Conservation (phyloP, 768 basidiomycete genomes). For the Russula abietina region DNA sequence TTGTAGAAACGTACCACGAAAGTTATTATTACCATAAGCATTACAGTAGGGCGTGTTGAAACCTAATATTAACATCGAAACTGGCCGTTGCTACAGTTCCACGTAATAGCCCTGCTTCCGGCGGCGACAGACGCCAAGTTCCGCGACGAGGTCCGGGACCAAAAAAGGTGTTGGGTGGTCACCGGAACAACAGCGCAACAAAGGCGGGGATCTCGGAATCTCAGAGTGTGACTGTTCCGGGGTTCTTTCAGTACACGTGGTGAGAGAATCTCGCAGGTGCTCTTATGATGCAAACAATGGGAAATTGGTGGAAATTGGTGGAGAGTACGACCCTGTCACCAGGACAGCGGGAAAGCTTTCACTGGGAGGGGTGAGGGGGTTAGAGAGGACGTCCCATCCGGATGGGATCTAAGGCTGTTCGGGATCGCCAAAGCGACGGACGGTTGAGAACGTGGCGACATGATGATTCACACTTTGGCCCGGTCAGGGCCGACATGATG, state of each 20-base stretch:
- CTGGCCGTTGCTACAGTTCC: background rate
- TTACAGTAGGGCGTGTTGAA: slow-evolving; percentile 11
- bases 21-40: slow-evolving; percentile 16
- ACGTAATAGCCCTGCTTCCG: slow-evolving; percentile 14
- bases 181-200: background rate
- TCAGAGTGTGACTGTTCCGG: background rate
- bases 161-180: background rate
- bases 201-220: slow-evolving; percentile 16
- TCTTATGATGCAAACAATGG: slow-evolving; percentile 13
- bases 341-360: slow-evolving; percentile 14
- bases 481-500: background rate
- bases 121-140: slow-evolving; percentile 9
- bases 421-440: slow-evolving; percentile 21
- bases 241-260: slow-evolving; percentile 1
- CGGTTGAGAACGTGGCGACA: slow-evolving; percentile 13
- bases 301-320: background rate
- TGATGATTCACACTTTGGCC: background rate
- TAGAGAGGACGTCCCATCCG: no score
- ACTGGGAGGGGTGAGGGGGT: background rate
- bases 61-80: slow-evolving; percentile 18
- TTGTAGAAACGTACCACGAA: slow-evolving; percentile 15
- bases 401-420: slow-evolving; percentile 9
- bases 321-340: slow-evolving; percentile 17
- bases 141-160: background rate
- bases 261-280: background rate